These are phyloP conservation scores for Ustilago hordei DNA, from an alignment of 1,284 basidiomycete species.

Conservation along the genomic window DNA sequence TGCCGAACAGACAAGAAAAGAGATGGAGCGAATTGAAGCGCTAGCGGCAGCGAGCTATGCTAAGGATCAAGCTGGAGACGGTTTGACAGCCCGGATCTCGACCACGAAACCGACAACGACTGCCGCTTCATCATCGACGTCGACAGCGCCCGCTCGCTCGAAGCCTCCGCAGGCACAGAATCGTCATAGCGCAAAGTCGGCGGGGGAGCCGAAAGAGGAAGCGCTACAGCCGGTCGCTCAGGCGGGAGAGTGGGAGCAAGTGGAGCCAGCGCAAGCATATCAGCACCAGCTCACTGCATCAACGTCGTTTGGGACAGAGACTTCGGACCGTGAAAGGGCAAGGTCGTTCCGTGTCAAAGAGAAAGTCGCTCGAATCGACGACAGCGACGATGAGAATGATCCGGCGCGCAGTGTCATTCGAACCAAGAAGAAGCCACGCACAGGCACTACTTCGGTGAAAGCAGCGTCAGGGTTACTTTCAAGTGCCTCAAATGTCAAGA, in stretches of 20 bases:
- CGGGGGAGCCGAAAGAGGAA: constrained; percentile 73
- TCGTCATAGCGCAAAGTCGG: not conserved
- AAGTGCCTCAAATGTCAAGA: constrained; percentile 11
- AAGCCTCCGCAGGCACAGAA: not conserved
- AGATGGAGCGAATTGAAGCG: constrained; percentile 86
- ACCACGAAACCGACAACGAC: not conserved
- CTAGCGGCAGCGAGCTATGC: constrained; percentile 71
- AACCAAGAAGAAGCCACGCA: constrained; percentile 51
- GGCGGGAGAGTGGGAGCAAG: constrained; percentile 85
- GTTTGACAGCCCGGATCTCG: constrained; percentile 69
- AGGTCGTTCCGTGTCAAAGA: constrained; percentile 56
- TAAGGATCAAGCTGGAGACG: constrained; percentile 55
- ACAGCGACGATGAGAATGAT: constrained; percentile 45
- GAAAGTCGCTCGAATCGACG: constrained; percentile 22
- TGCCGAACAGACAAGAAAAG: constrained; percentile 83
- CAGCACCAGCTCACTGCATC: constrained; percentile 19
- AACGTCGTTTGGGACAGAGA: not conserved
- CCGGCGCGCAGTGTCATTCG: constrained; percentile 32
- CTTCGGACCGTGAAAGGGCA: constrained; percentile 49
- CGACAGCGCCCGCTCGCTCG: not conserved
- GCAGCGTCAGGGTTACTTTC: not conserved
- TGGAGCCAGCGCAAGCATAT: constrained; percentile 72
- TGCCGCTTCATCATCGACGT: not conserved
- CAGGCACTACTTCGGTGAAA: not conserved
- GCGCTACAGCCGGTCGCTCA: constrained; percentile 77